Base-by-base conservation (phyloP, 495 filamentous ascomycete species). In the Gamarada debralockiae region DNA sequence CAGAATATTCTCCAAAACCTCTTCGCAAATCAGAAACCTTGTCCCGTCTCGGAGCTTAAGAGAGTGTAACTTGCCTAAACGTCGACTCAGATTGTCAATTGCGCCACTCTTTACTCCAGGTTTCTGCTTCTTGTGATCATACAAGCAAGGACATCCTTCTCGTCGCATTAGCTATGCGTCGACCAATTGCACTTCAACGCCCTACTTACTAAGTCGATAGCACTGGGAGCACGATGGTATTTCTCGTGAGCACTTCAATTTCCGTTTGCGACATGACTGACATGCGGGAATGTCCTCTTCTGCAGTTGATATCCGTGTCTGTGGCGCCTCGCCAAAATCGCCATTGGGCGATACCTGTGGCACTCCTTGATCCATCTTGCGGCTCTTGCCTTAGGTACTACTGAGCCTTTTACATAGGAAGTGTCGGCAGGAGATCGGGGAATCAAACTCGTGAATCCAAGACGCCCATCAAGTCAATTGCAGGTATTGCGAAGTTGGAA, bases 211-310 rank as follows among this genome's bases (percentile, higher is more conserved):
- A 1, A 51, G 22, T 47, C 54, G 45, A 17, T 24, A 27, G 40
- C 54, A 57, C 22, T 57, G 47, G 15, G 39, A 46, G 31, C 54
- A 57, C 7, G 14, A 27, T 36, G 54, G 54, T 12, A 13, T 45
- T 24, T 57, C 54, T 22, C 54, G 21, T 9, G 41, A 47, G n/a
- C 54, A 57, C 47, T 48, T 57, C 54, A 57, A 25, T 24, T 57
- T 57, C 6, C 48, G 15, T 40, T 33, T 45, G 13, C 54, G 54
- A 24, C 54, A 57, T 15, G 37, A 39, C n/a, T 39, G 37, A 20
- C 37, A 39, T n/a, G 37, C 37, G 14, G 37, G 37, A 14, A 39
- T 20, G 37, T 39, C 37, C 18, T 39, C 37, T 14, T 29, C 27
- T 29, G 27, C 10, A 10, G 27, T 29, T 10, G n/a, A n/a, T n/a